Evolutionary conservation across 225 moss, liverwort and hornwort genomes (phyloP).

Genomic region (Polytrichum commune): DNA sequence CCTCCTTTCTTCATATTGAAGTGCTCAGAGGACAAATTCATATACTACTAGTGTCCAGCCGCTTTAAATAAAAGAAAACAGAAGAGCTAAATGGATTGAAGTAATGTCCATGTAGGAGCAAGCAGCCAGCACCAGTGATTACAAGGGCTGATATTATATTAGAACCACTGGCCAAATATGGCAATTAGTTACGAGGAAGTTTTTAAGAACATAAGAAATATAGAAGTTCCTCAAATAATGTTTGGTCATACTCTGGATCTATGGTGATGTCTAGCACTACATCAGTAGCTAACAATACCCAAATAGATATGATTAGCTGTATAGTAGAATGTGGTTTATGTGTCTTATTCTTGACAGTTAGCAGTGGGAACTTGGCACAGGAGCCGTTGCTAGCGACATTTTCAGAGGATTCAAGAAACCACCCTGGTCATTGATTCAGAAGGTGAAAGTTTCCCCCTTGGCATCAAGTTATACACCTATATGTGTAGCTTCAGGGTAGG

Average conservation of each 20-base stretch:
- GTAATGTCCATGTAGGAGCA: background rate
- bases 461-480: background rate
- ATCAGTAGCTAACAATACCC: background rate
- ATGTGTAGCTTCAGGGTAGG: background rate
- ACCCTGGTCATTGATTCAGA: constrained; percentile 58
- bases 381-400: constrained; percentile 72
- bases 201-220: background rate
- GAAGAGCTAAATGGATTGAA: background rate
- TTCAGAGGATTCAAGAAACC: constrained; percentile 49
- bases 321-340: background rate
- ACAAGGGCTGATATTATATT: too few species aligned
- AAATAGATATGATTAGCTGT: background rate
- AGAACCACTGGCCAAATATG: background rate
- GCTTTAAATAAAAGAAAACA: background rate
- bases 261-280: background rate
- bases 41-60: background rate
- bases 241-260: background rate
- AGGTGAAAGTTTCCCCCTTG: constrained; percentile 26
- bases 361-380: constrained; percentile 24
- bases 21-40: background rate
- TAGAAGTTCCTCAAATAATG: background rate
- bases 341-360: background rate
- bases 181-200: background rate
- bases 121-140: background rate
- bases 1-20: background rate